Conservation (phyloP, 805 yeast species). For the Nakazawaea anatomiae region DNA sequence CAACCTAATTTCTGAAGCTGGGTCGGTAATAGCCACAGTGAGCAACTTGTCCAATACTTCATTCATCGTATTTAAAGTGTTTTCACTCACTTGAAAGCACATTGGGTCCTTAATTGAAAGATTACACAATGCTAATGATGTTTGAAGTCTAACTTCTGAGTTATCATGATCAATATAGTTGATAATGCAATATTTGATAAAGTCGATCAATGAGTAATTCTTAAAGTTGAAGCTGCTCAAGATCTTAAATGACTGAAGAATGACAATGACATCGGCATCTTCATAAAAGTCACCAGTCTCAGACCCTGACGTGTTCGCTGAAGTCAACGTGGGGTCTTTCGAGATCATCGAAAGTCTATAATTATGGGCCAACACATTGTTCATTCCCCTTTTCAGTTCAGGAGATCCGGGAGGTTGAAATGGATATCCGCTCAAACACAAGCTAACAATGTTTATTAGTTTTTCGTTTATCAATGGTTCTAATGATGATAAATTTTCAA, state of each 20-base stretch:
- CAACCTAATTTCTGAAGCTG: conserved; percentile 76
- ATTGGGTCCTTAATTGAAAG: conserved; percentile 76
- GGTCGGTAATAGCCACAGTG: conserved; percentile 83
- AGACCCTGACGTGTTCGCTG: conserved; percentile 9
- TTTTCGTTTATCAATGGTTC: conserved; percentile 68
- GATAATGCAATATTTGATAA: conserved; percentile 81
- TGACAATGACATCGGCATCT: conserved; percentile 34
- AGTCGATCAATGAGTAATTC: conserved; percentile 75
- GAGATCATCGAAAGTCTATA: conserved; percentile 71
- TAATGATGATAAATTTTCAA: conserved; percentile 72
- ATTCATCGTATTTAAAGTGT: conserved; percentile 76
- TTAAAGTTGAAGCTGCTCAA: conserved; percentile 69
- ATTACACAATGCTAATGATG: conserved; percentile 78
- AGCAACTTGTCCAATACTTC: conserved; percentile 78
- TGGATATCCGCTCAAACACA: conserved; percentile 72
- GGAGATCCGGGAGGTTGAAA: conserved; percentile 88
- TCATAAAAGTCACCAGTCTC: conserved; percentile 16
- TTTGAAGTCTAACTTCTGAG: conserved; percentile 73
- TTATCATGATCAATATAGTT: conserved; percentile 77
- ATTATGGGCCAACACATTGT: conserved; percentile 61
- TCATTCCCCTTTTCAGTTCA: conserved; percentile 52
- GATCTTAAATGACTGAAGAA: conserved; percentile 76
- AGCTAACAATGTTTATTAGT: conserved; percentile 64
- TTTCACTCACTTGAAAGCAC: conserved; percentile 75
- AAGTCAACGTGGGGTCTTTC: conserved; percentile 49